Evolutionary conservation across 805 yeast genomes (phyloP), one percentile per base, ranked within the genome.

Genomic region (Priceomyces castillae): DNA sequence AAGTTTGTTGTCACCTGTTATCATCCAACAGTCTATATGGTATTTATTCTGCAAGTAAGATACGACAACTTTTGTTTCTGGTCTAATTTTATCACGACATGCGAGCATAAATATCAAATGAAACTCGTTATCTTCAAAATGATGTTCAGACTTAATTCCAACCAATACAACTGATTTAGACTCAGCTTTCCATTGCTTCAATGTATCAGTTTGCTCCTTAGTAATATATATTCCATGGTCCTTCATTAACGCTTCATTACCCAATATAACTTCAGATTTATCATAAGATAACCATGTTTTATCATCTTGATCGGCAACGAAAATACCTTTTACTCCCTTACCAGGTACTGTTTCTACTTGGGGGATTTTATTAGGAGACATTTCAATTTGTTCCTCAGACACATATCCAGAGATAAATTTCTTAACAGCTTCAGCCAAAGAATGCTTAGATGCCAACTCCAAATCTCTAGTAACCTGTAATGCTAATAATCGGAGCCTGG

Each of bases 1-100:
- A 17, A 71, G 55, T 39, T 56, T 71, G 53, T 83, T 84, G 57
- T 86, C 94, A 16, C 94, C 94, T 3, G 89, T 80, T 33, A 86
- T 79, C 86, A 85, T 82, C 81, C 85, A 85, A 40, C 84, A 76
- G 17, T 75, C 74, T 15, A 84, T 76, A 4, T 75, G 73, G 10
- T 79, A 57, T 5, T 64, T 62, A 6, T 64, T 52, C 20, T 61
- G 58, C 5, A 69, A 56, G 33, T 46, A 55, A 15, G 49, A 41
- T 15, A 85, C 67, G 0, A 84, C 84, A 16, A 53, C 52, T 28
- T 65, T 68, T 2, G 89, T 70, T 55, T 86, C 94, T 0, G 75
- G 69, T 48, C 84, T 58, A 4, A 80, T 57, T 42, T 76, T 74
- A 56, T 86, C 92, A 37, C 86, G 73, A 26, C 82, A 80, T 2